Evolutionary conservation across 139 green algal species (phyloP).

Genomic region (Nannochloris sp.): DNA sequence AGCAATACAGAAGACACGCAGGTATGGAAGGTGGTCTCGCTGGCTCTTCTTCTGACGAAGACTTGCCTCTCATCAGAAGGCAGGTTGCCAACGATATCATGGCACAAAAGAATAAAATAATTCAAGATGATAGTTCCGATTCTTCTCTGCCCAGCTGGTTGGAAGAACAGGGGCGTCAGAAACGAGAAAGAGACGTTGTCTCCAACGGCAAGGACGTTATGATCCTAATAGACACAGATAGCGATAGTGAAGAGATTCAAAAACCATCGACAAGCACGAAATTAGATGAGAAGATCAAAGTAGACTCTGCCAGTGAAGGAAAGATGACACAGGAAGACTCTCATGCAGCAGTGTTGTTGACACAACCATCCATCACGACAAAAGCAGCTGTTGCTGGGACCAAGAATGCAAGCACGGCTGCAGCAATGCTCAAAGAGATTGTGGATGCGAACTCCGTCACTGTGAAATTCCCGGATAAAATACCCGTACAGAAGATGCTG

Average conservation of each 20-base stretch:
- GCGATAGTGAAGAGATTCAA: neutral
- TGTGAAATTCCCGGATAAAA: neutral
- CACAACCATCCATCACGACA: neutral
- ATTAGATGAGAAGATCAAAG: neutral
- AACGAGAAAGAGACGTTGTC: neutral
- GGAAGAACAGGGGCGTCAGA: neutral
- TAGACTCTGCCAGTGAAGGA: neutral
- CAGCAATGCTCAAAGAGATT: neutral
- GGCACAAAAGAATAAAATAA: neutral
- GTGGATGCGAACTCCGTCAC: neutral
- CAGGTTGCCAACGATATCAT: neutral
- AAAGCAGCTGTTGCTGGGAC: neutral
- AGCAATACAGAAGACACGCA: neutral
- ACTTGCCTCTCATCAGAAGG: neutral
- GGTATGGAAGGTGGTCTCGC: neutral
- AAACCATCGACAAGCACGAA: neutral
- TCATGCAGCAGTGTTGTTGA: neutral
- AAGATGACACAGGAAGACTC: neutral
- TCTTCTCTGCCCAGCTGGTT: constrained; percentile 20
- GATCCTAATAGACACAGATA: constrained; percentile 8
- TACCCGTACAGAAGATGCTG: constrained; percentile 13
- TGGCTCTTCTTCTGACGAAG: neutral
- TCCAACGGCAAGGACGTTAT: constrained; percentile 8
- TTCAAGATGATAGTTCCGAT: constrained; percentile 5
- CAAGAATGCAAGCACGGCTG: neutral